Percentiles rank a stretch among this genome's conserved stretches.
Conservation (phyloP, 805 yeast genomes). For the Saturnispora kantuleensis region DNA sequence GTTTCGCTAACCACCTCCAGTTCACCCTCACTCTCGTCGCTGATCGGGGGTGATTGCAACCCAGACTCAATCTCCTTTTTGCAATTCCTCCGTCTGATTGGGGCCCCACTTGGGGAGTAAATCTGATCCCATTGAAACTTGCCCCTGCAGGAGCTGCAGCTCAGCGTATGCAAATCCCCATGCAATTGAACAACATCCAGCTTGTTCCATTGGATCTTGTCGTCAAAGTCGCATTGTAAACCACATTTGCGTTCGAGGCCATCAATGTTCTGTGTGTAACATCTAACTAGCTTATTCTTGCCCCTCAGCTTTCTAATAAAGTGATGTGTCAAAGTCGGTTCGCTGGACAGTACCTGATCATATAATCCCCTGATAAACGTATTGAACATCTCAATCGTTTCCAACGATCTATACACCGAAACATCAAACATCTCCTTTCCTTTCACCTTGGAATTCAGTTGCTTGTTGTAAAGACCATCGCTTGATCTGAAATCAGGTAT, state of each 20-base stretch:
- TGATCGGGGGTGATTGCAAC: slow-evolving; percentile 4
- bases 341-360: slow-evolving; percentile 49
- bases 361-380: slow-evolving; percentile 80
- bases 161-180: slow-evolving; percentile 70
- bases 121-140: slow-evolving; percentile 48
- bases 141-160: slow-evolving; percentile 64
- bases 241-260: slow-evolving; percentile 67
- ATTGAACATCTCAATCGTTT: slow-evolving; percentile 65
- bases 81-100: not conserved
- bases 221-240: slow-evolving; percentile 47
- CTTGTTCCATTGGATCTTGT: slow-evolving; percentile 40
- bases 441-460: slow-evolving; percentile 42
- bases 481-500: slow-evolving; percentile 90
- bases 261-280: slow-evolving; percentile 94
- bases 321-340: slow-evolving; percentile 76
- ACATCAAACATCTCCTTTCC: slow-evolving; percentile 92
- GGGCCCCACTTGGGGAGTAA: slow-evolving; percentile 28
- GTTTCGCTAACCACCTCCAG: slow-evolving; percentile 19
- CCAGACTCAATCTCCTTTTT: slow-evolving; percentile 3
- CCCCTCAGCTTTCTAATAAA: slow-evolving; percentile 55
- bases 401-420: slow-evolving; percentile 61
- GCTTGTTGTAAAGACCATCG: slow-evolving; percentile 63
- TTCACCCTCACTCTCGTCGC: slow-evolving; percentile 7
- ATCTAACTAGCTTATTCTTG: slow-evolving; percentile 60
- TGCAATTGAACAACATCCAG: slow-evolving; percentile 82